phyloP scores from a whole-genome alignment of 768 basidiomycete genomes.

The Auricularia auricula-judae region DNA sequence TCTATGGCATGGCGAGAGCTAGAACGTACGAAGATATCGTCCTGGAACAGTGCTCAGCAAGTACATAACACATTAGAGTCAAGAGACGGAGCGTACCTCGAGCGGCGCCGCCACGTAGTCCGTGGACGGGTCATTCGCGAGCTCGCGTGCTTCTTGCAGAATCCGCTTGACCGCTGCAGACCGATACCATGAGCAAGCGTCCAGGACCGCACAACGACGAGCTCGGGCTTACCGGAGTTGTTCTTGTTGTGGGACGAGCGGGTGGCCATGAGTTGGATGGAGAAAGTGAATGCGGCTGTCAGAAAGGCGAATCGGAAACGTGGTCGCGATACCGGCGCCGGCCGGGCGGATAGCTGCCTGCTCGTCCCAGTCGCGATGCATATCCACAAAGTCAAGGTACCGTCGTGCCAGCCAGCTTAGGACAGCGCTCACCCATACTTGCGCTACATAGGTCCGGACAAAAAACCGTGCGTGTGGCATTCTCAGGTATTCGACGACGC shows the following conservation, averaged over 20 bases:
- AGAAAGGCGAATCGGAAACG: not conserved
- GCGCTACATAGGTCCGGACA: not conserved
- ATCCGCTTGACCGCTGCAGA: slow-evolving; percentile 83
- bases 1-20: too few relatives aligned
- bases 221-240: slow-evolving; percentile 57
- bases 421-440: not conserved
- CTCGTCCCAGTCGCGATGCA: slow-evolving; percentile 40
- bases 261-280: slow-evolving; percentile 15
- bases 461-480: not conserved
- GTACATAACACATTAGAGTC: not conserved
- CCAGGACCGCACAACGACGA: not conserved
- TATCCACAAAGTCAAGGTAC: slow-evolving; percentile 71
- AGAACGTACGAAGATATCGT: slow-evolving; percentile 75
- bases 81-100: slow-evolving; percentile 40
- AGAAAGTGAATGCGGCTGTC: not conserved
- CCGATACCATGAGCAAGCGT: not conserved
- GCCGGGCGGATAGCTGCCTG: not conserved
- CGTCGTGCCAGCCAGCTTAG: slow-evolving; percentile 31
- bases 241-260: slow-evolving; percentile 65
- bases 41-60: slow-evolving; percentile 28
- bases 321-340: not conserved
- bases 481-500: slow-evolving; percentile 5
- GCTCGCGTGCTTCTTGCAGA: slow-evolving; percentile 89
- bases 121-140: slow-evolving; percentile 71
- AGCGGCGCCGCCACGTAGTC: slow-evolving; percentile 76